phyloP scores from a whole-genome alignment of 495 filamentous ascomycete genomes.

The Oidiodendron maius region DNA sequence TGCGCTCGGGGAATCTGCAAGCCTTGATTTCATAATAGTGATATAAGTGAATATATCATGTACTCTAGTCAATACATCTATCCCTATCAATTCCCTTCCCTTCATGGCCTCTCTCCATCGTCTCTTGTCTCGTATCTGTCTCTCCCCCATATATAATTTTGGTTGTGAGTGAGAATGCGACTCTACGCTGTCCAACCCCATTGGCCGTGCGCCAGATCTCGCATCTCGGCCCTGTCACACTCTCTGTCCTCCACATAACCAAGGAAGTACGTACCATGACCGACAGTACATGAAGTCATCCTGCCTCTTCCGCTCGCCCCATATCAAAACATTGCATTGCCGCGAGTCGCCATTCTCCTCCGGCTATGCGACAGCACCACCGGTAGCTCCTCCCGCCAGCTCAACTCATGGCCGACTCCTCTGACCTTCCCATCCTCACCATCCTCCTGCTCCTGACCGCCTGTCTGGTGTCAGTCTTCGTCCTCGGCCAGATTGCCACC shows the following conservation, averaged over 20 bases:
- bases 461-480: conserved; percentile 36
- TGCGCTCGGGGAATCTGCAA: too few relatives aligned
- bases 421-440: conserved; percentile 33
- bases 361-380: conserved; percentile 13
- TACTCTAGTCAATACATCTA: too few relatives aligned
- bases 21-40: too few relatives aligned
- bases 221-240: neutral
- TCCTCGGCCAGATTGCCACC: conserved; percentile 34
- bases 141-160: too few relatives aligned
- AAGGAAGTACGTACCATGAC: too few relatives aligned
- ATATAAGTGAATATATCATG: too few relatives aligned
- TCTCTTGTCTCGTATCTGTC: too few relatives aligned
- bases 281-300: conserved; percentile 6
- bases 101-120: too few relatives aligned
- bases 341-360: neutral
- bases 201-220: neutral
- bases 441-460: conserved; percentile 41
- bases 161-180: too few relatives aligned
- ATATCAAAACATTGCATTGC: neutral
- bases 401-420: conserved; percentile 14
- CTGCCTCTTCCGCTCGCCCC: too few relatives aligned
- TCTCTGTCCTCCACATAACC: neutral
- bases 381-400: neutral
- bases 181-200: too few relatives aligned
- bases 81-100: too few relatives aligned